Evolutionary conservation across 164 flowering plant genomes (phyloP).

Genomic region (Kalanchoe fedtschenkoi): DNA sequence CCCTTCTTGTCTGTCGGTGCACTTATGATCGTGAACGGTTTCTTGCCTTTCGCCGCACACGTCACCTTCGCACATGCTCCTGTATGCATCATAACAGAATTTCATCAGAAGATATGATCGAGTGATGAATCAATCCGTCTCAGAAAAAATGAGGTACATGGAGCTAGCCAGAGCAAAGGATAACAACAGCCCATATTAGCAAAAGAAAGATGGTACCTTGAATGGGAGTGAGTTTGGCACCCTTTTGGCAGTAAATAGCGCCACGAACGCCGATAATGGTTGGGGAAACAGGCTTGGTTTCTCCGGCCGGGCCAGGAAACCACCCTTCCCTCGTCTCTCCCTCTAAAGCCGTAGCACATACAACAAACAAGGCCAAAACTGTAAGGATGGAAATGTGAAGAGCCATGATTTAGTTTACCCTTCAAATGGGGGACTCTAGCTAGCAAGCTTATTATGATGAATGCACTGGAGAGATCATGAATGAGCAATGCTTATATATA

Average conservation of each 20-base stretch:
- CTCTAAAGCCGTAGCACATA: neutral
- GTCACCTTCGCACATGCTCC: conserved; percentile 34
- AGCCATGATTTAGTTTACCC: neutral
- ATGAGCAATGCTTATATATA: neutral
- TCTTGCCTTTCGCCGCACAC: conserved; percentile 24
- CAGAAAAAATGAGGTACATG: no score
- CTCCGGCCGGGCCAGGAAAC: neutral
- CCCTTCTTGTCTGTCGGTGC: conserved; percentile 28
- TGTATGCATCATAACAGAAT: conserved; percentile 8
- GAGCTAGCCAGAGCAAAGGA: no score
- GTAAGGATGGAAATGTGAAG: neutral
- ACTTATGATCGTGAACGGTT: conserved; percentile 21
- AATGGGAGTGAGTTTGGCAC: neutral
- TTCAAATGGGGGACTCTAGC: neutral
- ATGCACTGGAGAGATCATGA: neutral
- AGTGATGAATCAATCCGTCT: no score
- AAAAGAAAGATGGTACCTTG: neutral
- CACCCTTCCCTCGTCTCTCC: neutral
- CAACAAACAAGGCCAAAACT: neutral
- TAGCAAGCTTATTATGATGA: neutral
- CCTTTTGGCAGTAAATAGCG: neutral
- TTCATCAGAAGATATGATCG: no score
- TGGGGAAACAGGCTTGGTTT: neutral
- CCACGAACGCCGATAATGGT: neutral
- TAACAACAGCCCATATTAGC: no score